phyloP scores from a whole-genome alignment of 371 early-diverging fungal species.

The Encephalitozoon intestinalis region DNA sequence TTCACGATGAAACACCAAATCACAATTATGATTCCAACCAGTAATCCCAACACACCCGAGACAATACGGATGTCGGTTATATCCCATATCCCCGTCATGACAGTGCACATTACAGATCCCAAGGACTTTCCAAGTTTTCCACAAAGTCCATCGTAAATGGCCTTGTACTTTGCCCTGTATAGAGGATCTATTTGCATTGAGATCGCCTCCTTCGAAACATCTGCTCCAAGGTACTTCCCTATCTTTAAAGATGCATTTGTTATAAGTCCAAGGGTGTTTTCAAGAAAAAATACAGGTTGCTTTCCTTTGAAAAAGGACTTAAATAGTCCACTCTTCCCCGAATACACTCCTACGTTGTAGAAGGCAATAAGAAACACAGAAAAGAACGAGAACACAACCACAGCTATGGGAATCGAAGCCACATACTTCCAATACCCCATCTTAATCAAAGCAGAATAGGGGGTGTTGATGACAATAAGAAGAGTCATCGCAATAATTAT shows the following conservation, averaged over 20 bases:
- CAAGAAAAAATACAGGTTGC: background rate
- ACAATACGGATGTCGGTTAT: constrained; percentile 42
- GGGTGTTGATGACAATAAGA: constrained; percentile 40
- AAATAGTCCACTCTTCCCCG: background rate
- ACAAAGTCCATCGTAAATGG: constrained; percentile 59
- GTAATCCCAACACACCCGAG: background rate
- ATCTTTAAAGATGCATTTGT: constrained; percentile 38
- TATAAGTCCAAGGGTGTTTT: constrained; percentile 9
- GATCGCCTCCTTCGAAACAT: constrained; percentile 59
- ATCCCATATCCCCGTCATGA: constrained; percentile 23
- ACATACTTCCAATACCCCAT: constrained; percentile 49
- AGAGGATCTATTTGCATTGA: constrained; percentile 54
- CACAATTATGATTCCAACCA: background rate
- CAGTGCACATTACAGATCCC: constrained; percentile 29
- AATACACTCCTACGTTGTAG: constrained; percentile 4
- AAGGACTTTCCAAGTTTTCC: constrained; percentile 59
- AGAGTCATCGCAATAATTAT: constrained; percentile 30
- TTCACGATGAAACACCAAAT: constrained; percentile 28
- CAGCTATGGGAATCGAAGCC: background rate
- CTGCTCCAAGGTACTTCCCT: constrained; percentile 59
- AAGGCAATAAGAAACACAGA: constrained; percentile 3
- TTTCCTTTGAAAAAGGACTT: background rate
- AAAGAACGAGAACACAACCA: background rate
- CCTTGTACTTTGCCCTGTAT: constrained; percentile 53
- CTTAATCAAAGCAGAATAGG: constrained; percentile 45